A percentile compares a stretch with the other conserved stretches of the same genome.
These are phyloP conservation scores for Penicillium brasilianum DNA, from an alignment of 2,329 filamentous ascomycete genomes.

Conservation along the genomic window DNA sequence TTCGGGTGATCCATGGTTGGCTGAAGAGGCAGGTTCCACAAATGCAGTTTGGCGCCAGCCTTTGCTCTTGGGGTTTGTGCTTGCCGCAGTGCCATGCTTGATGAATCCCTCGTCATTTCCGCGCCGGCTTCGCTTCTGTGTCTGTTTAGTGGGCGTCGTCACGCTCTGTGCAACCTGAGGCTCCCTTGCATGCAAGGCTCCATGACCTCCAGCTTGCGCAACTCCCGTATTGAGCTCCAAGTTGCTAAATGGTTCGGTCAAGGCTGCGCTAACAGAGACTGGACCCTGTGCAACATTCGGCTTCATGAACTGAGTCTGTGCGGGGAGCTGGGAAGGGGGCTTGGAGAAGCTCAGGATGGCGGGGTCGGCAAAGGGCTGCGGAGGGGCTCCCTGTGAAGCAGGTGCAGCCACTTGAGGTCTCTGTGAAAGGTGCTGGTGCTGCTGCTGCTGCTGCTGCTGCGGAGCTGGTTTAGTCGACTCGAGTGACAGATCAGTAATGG, in stretches of 20 bases:
- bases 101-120: conserved; percentile 50
- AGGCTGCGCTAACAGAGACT: conserved; percentile 40
- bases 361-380: conserved; percentile 71
- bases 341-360: conserved; percentile 74
- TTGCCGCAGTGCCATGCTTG: conserved; percentile 40
- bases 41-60: conserved; percentile 72
- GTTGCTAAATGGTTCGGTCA: conserved; percentile 54
- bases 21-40: conserved; percentile 56
- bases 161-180: conserved; percentile 28
- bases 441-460: conserved; percentile 27
- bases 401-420: conserved; percentile 20
- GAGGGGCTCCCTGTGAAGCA: conserved; percentile 37
- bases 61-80: conserved; percentile 57
- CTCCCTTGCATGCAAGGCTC: conserved; percentile 22
- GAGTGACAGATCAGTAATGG: conserved; percentile 61
- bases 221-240: conserved; percentile 41
- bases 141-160: conserved; percentile 31
- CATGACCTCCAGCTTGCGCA: conserved; percentile 22
- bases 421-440: conserved; percentile 26
- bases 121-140: conserved; percentile 51
- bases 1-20: conserved; percentile 48
- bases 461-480: conserved; percentile 25
- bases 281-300: conserved; percentile 23
- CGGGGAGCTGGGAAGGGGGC: conserved; percentile 27
- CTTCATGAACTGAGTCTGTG: conserved; percentile 32